Evolutionary conservation across 805 yeast genomes (phyloP).

Genomic region (Lipomyces spencermartinsiae): DNA sequence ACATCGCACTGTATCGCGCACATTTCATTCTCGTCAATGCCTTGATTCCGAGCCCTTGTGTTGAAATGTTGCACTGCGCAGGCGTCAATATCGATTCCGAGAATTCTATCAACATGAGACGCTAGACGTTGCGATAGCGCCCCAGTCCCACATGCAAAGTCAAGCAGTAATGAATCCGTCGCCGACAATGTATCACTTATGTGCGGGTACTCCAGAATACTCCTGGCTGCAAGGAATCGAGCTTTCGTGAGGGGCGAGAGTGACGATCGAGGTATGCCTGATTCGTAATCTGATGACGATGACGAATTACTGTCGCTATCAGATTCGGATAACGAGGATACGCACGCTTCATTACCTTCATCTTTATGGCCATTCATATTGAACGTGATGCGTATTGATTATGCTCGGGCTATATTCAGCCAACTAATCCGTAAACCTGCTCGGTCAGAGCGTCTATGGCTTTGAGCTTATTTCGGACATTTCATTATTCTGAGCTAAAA

Average conservation of each 20-base stretch:
- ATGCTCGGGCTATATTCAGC: not conserved
- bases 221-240: constrained; percentile 15
- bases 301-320: constrained; percentile 10
- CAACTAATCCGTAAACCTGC: not conserved
- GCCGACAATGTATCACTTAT: not conserved
- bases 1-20: constrained; percentile 20
- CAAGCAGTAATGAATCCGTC: constrained; percentile 16
- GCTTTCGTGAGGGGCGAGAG: constrained; percentile 14
- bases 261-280: not conserved
- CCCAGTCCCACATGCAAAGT: constrained; percentile 36
- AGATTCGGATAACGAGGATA: not conserved
- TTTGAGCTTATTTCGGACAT: not conserved
- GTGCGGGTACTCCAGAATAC: constrained; percentile 6
- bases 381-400: not conserved
- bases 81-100: constrained; percentile 28
- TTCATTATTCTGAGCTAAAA: too few relatives aligned
- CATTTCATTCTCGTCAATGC: constrained; percentile 25
- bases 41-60: constrained; percentile 26
- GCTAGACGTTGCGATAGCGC: constrained; percentile 31
- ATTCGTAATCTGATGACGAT: constrained; percentile 6
- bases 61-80: constrained; percentile 20
- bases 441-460: not conserved
- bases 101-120: constrained; percentile 10
- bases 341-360: not conserved
- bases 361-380: not conserved